phyloP scores from a whole-genome alignment of 169 alveolate genomes.

The Eimeria necatrix region DNA sequence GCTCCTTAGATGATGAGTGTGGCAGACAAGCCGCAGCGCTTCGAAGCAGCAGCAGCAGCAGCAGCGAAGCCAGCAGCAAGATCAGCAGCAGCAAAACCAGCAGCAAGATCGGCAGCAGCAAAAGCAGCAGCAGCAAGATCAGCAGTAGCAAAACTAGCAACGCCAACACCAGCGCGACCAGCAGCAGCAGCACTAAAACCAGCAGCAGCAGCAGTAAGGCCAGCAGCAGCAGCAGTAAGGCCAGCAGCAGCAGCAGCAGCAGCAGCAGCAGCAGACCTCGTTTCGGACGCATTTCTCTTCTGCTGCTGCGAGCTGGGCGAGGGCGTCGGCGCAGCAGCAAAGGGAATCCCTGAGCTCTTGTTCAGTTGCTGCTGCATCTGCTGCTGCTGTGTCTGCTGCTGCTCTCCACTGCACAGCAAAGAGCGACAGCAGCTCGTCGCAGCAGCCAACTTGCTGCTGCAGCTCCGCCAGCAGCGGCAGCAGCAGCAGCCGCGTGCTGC shows the following conservation, averaged over 20 bases:
- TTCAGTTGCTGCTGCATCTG: background rate
- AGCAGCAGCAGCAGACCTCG: slow-evolving; percentile 23
- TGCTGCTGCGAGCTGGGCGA: slow-evolving; percentile 53
- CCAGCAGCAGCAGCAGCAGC: too few relatives aligned
- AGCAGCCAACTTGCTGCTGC: slow-evolving; percentile 23
- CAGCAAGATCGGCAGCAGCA: background rate
- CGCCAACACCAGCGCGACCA: background rate
- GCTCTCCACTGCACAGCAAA: slow-evolving; percentile 77
- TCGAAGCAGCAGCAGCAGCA: background rate
- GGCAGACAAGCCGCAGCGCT: background rate
- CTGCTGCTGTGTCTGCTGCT: slow-evolving; percentile 67
- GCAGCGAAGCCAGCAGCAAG: background rate
- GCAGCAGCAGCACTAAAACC: background rate
- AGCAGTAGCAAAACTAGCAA: too few relatives aligned
- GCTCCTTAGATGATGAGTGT: too few relatives aligned
- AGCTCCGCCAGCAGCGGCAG: slow-evolving; percentile 46
- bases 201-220: slow-evolving; percentile 8
- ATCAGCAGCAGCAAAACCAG: background rate
- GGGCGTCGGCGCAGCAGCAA: slow-evolving; percentile 4
- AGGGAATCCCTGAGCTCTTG: background rate
- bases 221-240: slow-evolving; percentile 31
- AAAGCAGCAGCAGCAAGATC: slow-evolving; percentile 24
- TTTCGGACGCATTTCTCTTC: slow-evolving; percentile 75
- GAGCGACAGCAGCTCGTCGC: slow-evolving; percentile 46
- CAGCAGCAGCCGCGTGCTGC: slow-evolving; percentile 41